Evolutionary conservation across 768 basidiomycete species (phyloP), one percentile per base, ranked within the genome.

Genomic region (Pholiota conissans): DNA sequence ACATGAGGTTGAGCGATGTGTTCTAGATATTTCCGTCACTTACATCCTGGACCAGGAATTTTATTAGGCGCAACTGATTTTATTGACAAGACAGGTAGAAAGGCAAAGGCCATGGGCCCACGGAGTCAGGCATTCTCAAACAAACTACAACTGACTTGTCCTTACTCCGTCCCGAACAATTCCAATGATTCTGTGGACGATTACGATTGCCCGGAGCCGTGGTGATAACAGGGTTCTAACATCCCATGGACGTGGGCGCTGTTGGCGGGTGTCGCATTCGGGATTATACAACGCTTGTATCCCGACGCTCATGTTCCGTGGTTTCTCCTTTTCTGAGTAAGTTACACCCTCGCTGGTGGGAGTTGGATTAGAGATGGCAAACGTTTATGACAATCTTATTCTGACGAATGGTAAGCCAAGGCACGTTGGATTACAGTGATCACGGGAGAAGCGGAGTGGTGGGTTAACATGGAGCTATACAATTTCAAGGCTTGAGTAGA

Each of bases 241-340:
- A 45, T 54, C 42, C 22, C 53, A 54, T 54, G 42, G 40, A 45
- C 42, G 53, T 46, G 53, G 28, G 53, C 24, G 14, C 40, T 34
- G 50, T 39, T 24, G 35, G 35, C 32, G 50, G 18, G 32, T 37
- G 24, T 24, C 35, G 50, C 22, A 27, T 24, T 52, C 50, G 50
- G 50, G 35, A 35, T 11, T 18, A 26, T 39, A 26, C 30, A n/a
- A 18, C 29, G 20, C 4, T 37, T 52, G 26, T 26, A 20, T 39
- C 11, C 50, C 35, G 50, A 37, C 34, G 6, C 37, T 20, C 8
- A 35, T n/a, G 10, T 39, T 52, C 20, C 50, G 34, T 39, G 24
- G 24, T 39, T 22, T 24, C 8, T 45, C 5, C 42, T 45, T 22
- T 45, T 45, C 10, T 24, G 18, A 45, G 42, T 45, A 45, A 45